Conservation (phyloP, 2,329 filamentous ascomycete species). For the Sporothrix phasma region DNA sequence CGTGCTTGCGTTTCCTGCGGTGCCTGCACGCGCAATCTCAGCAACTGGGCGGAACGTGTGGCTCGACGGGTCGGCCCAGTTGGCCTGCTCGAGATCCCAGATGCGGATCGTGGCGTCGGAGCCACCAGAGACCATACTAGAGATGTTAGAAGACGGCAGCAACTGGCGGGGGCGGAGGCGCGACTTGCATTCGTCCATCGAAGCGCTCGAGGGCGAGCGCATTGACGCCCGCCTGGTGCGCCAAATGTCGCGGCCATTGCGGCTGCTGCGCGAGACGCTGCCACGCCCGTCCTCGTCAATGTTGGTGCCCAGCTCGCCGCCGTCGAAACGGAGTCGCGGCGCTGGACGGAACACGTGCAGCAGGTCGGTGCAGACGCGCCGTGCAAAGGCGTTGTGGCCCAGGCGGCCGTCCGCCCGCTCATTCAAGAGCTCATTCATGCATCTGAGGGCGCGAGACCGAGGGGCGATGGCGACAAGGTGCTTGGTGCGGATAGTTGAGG, state of each 20-base stretch:
- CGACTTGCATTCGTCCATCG: slow-evolving; percentile 57
- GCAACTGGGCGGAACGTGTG: slow-evolving; percentile 46
- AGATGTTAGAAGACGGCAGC: neutral
- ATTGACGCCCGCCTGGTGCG: slow-evolving; percentile 71
- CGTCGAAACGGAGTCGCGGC: slow-evolving; percentile 60
- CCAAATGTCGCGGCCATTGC: slow-evolving; percentile 33
- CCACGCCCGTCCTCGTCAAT: slow-evolving; percentile 21
- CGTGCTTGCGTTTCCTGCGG: neutral
- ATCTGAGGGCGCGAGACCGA: slow-evolving; percentile 10
- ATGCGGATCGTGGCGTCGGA: slow-evolving; percentile 75
- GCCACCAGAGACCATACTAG: slow-evolving; percentile 70
- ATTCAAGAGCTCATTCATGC: slow-evolving; percentile 66
- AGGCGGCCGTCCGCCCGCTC: slow-evolving; percentile 64
- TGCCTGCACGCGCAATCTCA: slow-evolving; percentile 35
- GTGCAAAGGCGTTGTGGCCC: slow-evolving; percentile 52
- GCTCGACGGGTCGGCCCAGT: slow-evolving; percentile 30
- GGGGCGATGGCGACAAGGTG: neutral
- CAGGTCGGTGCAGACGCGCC: slow-evolving; percentile 54
- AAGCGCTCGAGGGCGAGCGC: slow-evolving; percentile 72
- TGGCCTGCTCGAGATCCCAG: slow-evolving; percentile 68
- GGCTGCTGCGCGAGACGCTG: neutral
- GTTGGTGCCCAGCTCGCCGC: slow-evolving; percentile 36
- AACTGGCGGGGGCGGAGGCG: neutral
- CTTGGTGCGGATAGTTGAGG: neutral
- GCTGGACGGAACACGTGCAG: slow-evolving; percentile 59